phyloP scores from a whole-genome alignment of 2,329 filamentous ascomycete genomes.

The Capronia epimyces region DNA sequence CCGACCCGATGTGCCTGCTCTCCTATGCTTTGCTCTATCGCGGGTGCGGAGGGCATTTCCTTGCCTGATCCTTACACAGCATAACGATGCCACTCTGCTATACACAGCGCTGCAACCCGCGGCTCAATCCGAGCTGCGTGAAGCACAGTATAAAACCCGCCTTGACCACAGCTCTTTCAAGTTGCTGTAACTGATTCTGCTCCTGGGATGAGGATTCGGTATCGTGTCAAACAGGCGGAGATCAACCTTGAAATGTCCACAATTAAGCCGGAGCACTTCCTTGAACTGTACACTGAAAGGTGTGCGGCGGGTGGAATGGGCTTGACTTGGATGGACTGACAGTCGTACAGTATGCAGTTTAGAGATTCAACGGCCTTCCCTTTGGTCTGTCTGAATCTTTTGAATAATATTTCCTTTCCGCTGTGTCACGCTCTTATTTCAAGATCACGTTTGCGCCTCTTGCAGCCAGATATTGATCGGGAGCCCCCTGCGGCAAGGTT shows the following conservation, averaged over 20 bases:
- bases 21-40: no score
- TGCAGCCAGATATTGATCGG: slow-evolving; percentile 83
- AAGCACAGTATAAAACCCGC: slow-evolving; percentile 32
- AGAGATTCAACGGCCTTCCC: not conserved
- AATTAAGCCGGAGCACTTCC: slow-evolving; percentile 99
- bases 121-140: not conserved
- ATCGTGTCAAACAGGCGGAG: slow-evolving; percentile 74
- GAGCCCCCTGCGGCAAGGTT: slow-evolving; percentile 70
- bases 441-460: slow-evolving; percentile 88
- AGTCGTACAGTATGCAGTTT: slow-evolving; percentile 34
- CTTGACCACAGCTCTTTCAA: slow-evolving; percentile 47
- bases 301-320: slow-evolving; percentile 76
- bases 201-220: slow-evolving; percentile 69
- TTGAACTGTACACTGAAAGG: slow-evolving; percentile 77
- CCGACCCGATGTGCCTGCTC: no score
- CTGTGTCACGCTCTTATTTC: slow-evolving; percentile 55
- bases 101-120: not conserved
- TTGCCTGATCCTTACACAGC: not conserved
- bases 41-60: not conserved
- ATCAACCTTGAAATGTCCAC: slow-evolving; percentile 63
- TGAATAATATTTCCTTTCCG: not conserved
- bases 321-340: slow-evolving; percentile 95
- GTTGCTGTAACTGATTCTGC: slow-evolving; percentile 55
- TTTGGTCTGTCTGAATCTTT: not conserved
- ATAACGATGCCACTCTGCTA: not conserved